Conservation (phyloP, 495 filamentous ascomycete genomes). For the Glarea lozoyensis region DNA sequence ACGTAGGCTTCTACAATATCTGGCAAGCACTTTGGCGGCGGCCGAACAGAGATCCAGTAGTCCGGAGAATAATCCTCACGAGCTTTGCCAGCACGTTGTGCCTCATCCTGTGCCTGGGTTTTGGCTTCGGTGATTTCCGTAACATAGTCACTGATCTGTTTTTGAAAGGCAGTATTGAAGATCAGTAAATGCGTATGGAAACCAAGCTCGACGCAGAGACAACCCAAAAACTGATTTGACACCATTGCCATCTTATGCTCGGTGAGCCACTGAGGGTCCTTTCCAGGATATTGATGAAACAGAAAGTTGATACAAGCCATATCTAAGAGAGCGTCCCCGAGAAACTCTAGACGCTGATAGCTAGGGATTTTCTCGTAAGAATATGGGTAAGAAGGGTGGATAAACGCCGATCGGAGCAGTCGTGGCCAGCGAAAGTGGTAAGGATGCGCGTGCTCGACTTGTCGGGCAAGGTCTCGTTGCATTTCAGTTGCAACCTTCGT, state of each 20-base stretch:
- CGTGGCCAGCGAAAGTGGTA: conserved; percentile 78
- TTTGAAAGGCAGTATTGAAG: conserved; percentile 47
- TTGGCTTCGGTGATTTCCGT: conserved; percentile 54
- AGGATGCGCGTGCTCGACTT: conserved; percentile 56
- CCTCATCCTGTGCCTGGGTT: conserved; percentile 31
- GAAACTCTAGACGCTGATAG: conserved; percentile 90
- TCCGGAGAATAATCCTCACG: conserved; percentile 51
- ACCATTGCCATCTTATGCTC: conserved; percentile 99
- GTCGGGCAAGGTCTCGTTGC: conserved; percentile 56
- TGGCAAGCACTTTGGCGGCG: conserved; percentile 79
- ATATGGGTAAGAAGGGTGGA: conserved; percentile 72
- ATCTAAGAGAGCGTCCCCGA: conserved; percentile 86
- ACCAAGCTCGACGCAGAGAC: conserved; percentile 63
- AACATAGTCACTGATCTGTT: conserved; percentile 61
- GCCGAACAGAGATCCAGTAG: conserved; percentile 65
- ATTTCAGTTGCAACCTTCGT: conserved; percentile 42
- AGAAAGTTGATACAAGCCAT: conserved; percentile 78
- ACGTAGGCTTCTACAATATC: conserved; percentile 88
- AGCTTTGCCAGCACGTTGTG: conserved; percentile 27
- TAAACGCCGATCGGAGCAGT: conserved; percentile 76
- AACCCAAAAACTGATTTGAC: conserved; percentile 89
- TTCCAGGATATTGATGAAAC: conserved; percentile 63
- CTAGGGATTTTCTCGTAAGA: conserved; percentile 69
- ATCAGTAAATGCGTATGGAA: conserved; percentile 68
- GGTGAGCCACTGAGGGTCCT: conserved; percentile 93